A percentile compares a stretch with the other conserved stretches of the same genome.
Conservation (phyloP, 108 stramenopile genomes). For the Skeletonema menzelii region DNA sequence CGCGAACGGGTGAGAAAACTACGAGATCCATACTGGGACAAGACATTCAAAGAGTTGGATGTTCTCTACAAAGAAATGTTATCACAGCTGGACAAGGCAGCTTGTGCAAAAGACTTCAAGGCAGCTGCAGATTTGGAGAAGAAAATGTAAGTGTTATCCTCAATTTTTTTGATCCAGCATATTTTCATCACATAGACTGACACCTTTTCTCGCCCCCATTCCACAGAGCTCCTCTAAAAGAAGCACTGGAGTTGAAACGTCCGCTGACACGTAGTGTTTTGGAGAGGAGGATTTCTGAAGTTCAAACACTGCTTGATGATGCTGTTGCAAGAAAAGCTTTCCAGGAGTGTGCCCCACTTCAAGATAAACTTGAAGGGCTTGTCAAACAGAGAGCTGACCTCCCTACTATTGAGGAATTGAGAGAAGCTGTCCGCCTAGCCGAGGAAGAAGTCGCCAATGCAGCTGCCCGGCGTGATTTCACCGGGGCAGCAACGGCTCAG, state of each 20-base stretch:
- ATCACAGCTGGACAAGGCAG: slow-evolving; percentile 62
- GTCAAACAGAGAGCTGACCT: slow-evolving; percentile 59
- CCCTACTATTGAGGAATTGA: slow-evolving; percentile 78
- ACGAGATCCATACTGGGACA: slow-evolving; percentile 77
- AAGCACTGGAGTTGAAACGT: slow-evolving; percentile 64
- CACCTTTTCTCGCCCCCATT: slow-evolving; percentile 3
- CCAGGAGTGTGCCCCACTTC: slow-evolving; percentile 71
- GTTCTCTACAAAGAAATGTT: slow-evolving; percentile 51
- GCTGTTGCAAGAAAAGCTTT: slow-evolving; percentile 73
- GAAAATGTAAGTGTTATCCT: slow-evolving; percentile 51
- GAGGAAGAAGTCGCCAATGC: slow-evolving; percentile 66
- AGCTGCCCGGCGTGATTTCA: slow-evolving; percentile 71
- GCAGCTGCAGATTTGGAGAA: slow-evolving; percentile 69
- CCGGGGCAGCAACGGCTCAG: slow-evolving; percentile 66
- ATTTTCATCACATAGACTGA: neutral
- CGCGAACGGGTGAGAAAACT: slow-evolving; percentile 41
- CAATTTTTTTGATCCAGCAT: neutral
- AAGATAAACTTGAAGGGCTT: slow-evolving; percentile 69
- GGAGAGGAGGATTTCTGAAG: slow-evolving; percentile 65
- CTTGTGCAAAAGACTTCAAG: slow-evolving; percentile 67
- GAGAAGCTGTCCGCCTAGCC: slow-evolving; percentile 54
- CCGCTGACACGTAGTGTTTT: slow-evolving; percentile 75
- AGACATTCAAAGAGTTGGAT: slow-evolving; percentile 71
- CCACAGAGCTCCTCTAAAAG: slow-evolving; percentile 51
- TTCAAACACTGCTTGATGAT: slow-evolving; percentile 60